These are phyloP conservation scores for Urostyla sp. DNA, from an alignment of 73 alveolate genomes.

Conservation along the genomic window DNA sequence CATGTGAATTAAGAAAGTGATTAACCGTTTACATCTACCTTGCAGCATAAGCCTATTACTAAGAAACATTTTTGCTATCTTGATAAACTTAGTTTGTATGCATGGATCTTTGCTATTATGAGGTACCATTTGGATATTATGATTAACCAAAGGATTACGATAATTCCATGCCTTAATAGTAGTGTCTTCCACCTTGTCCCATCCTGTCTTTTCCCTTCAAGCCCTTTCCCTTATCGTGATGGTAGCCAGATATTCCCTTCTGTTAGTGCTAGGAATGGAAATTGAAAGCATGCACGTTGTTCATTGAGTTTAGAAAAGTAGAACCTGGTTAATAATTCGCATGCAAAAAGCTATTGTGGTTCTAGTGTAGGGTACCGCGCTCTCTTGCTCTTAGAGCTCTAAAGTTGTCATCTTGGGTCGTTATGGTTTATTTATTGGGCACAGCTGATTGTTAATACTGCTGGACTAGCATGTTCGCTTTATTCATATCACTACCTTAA, in stretches of 20 bases:
- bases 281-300: neutral
- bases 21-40: neutral
- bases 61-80: neutral
- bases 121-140: neutral
- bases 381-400: no score
- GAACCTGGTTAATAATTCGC: slow-evolving; percentile 45
- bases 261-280: neutral
- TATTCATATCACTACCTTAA: no score
- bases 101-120: neutral
- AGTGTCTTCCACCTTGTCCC: neutral
- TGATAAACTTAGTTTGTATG: neutral
- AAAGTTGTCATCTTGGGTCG: no score
- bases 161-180: neutral
- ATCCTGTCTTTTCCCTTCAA: neutral
- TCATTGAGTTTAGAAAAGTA: slow-evolving; percentile 17
- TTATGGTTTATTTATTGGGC: no score
- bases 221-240: neutral
- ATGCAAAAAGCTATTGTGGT: slow-evolving; percentile 50
- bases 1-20: slow-evolving; percentile 6
- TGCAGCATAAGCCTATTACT: neutral
- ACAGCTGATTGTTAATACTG: no score
- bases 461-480: no score
- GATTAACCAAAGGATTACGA: no score
- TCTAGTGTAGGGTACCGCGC: slow-evolving; percentile 33
- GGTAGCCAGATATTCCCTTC: neutral